These are phyloP conservation scores for Tolypocladium endophyticum DNA, from an alignment of 2,329 filamentous ascomycete genomes.

Conservation along the genomic window DNA sequence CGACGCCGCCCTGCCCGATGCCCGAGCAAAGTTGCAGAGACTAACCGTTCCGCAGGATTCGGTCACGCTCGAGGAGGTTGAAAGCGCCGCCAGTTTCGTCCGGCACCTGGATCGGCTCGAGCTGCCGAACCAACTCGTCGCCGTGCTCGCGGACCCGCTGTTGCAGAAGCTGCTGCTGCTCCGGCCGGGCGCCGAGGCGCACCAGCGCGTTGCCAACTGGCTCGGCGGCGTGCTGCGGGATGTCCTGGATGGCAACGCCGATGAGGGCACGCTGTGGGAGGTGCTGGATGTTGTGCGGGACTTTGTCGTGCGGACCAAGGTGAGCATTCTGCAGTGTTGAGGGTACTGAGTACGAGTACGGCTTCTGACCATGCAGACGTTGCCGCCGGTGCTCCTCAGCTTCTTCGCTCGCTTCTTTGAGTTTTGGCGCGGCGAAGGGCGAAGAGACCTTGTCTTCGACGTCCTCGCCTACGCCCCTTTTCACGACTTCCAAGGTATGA, in stretches of 20 bases:
- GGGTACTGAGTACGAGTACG: background rate
- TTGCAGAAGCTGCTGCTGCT: conserved; percentile 69
- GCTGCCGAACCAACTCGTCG: conserved; percentile 70
- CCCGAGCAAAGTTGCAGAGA: background rate
- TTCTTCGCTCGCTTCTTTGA: conserved; percentile 43
- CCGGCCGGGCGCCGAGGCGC: conserved; percentile 41
- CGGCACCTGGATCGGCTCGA: conserved; percentile 68
- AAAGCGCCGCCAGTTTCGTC: conserved; percentile 59
- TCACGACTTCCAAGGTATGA: conserved; percentile 42
- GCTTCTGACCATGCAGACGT: conserved; percentile 17
- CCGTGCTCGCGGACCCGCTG: conserved; percentile 63
- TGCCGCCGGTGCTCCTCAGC: conserved; percentile 37
- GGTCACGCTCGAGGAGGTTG: conserved; percentile 67
- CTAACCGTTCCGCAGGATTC: conserved; percentile 33
- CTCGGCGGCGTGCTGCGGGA: conserved; percentile 45
- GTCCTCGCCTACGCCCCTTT: conserved; percentile 47
- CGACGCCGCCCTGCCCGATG: background rate
- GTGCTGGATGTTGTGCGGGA: conserved; percentile 44
- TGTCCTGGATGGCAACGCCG: conserved; percentile 39
- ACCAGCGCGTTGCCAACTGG: conserved; percentile 48
- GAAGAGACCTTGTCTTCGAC: conserved; percentile 42
- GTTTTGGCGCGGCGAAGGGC: conserved; percentile 52
- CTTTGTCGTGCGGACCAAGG: conserved; percentile 47
- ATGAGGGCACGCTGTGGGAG: conserved; percentile 37
- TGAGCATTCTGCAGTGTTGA: conserved; percentile 15